Base-by-base conservation (phyloP, 164 flowering plant genomes). In the Magnolia kwangsiensis region DNA sequence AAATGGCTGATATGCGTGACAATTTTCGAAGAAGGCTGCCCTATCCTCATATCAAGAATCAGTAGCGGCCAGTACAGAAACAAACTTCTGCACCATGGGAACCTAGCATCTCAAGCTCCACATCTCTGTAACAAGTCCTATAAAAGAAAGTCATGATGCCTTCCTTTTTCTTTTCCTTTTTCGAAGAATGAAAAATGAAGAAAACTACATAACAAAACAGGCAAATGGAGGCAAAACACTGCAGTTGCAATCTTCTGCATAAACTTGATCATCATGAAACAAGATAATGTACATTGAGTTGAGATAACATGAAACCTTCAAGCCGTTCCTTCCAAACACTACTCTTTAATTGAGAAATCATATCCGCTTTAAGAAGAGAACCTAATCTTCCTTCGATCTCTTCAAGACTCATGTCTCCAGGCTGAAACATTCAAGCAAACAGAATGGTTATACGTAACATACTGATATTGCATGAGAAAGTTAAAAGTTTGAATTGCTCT, bases 251-350 rank as follows among this genome's bases (percentile, higher is more conserved):
- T n/a, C 20, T 70, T 50, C 72, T 19, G 49, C 16, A 59, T 20
- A 11, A 67, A 75, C 50, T 10, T 31, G 27, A 18, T 31, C 67
- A 55, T 19, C n/a, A 11, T 19, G 67, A 20, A 27, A 4, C 20
- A 82, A 67, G 18, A 20, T 67, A 67, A 50, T 10, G n/a, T 51
- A 59, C 50, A 51, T 6, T 50, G 7, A 45, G 77, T 29, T 21
- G 51, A 63, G 19, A 81, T 50, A 29, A 59, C 24, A 59, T 61
- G 50, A 51, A 80, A 96, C 99, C 99, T 93, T 90, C 98, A 72
- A 96, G 93, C 14, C 99, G 82, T 80, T 96, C 99, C 85, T 96
- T 96, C 99, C 99, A 96, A 23, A 86, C 98, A 77, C 91, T 75
- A 83, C 99, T 96, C 84, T 93, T 96, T 76, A 96, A 79, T 81